Conservation (phyloP, 2,329 filamentous ascomycete species). For the Sporothrix phasma region DNA sequence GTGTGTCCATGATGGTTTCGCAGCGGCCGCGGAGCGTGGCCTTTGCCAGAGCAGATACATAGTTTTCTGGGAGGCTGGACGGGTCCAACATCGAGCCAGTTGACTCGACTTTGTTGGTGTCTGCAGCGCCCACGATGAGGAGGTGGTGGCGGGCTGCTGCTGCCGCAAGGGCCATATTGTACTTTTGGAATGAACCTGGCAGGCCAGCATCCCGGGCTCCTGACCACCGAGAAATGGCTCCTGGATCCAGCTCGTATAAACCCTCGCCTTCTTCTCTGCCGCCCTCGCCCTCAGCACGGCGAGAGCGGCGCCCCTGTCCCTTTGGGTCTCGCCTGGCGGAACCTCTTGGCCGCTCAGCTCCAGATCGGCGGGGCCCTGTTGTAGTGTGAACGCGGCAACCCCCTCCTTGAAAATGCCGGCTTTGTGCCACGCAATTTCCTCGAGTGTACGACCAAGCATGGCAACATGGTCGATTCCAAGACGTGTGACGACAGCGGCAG, state of each 20-base stretch:
- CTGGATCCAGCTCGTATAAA: conserved; percentile 37
- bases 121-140: not conserved
- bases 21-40: conserved; percentile 76
- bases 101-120: conserved; percentile 14
- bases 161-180: conserved; percentile 41
- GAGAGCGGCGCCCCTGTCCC: conserved; percentile 29
- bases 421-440: conserved; percentile 65
- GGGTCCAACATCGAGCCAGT: conserved; percentile 40
- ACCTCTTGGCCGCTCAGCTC: not conserved
- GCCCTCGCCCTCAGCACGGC: conserved; percentile 50
- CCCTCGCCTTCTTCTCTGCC: conserved; percentile 35
- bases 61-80: not conserved
- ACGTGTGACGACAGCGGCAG: conserved; percentile 32
- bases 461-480: conserved; percentile 60
- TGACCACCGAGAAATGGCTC: conserved; percentile 36
- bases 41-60: conserved; percentile 56
- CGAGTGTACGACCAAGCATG: conserved; percentile 51
- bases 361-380: conserved; percentile 19
- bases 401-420: conserved; percentile 58
- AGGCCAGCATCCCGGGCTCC: conserved; percentile 39
- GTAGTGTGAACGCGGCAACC: conserved; percentile 46
- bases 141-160: conserved; percentile 23
- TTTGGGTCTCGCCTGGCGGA: not conserved
- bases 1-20: conserved; percentile 35
- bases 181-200: conserved; percentile 41